Evolutionary conservation across 2,329 filamentous ascomycete genomes (phyloP).

Genomic region (Aspergillus glaucus): DNA sequence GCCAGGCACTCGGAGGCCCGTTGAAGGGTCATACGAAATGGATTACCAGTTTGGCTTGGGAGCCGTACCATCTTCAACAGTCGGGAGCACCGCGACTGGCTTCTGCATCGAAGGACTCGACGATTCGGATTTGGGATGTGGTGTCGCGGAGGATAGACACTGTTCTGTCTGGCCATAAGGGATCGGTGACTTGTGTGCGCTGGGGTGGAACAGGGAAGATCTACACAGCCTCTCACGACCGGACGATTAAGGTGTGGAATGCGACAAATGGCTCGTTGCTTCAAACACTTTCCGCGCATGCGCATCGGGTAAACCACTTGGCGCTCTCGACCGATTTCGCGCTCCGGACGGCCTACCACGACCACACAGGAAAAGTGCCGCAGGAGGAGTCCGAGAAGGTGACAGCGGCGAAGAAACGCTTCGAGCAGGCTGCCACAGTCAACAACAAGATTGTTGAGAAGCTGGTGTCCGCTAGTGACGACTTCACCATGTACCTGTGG

Average conservation of each 20-base stretch:
- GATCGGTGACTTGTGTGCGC: constrained; percentile 79
- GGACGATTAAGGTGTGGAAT: constrained; percentile 88
- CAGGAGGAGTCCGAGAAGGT: constrained; percentile 63
- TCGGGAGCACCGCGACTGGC: constrained; percentile 70
- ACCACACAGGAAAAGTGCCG: constrained; percentile 70
- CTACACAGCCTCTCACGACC: constrained; percentile 83
- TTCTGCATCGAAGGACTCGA: constrained; percentile 83
- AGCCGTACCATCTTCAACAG: constrained; percentile 80
- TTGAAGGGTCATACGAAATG: constrained; percentile 85
- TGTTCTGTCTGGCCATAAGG: constrained; percentile 81
- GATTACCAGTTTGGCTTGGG: constrained; percentile 83
- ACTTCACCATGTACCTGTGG: constrained; percentile 96
- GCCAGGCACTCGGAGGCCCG: constrained; percentile 62
- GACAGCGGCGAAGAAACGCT: constrained; percentile 70
- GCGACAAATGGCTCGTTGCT: constrained; percentile 69
- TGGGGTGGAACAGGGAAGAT: constrained; percentile 89
- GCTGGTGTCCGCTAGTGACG: constrained; percentile 84
- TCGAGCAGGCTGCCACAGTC: constrained; percentile 75
- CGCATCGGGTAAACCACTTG: constrained; percentile 93
- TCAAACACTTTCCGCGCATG: constrained; percentile 73
- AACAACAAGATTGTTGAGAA: constrained; percentile 73
- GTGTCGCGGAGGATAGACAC: constrained; percentile 72
- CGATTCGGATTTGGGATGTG: constrained; percentile 79
- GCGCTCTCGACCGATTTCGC: constrained; percentile 90
- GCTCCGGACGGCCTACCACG: constrained; percentile 76